These are phyloP conservation scores for Phaffomyces thermotolerans DNA, from an alignment of 805 yeast genomes.

Conservation along the genomic window DNA sequence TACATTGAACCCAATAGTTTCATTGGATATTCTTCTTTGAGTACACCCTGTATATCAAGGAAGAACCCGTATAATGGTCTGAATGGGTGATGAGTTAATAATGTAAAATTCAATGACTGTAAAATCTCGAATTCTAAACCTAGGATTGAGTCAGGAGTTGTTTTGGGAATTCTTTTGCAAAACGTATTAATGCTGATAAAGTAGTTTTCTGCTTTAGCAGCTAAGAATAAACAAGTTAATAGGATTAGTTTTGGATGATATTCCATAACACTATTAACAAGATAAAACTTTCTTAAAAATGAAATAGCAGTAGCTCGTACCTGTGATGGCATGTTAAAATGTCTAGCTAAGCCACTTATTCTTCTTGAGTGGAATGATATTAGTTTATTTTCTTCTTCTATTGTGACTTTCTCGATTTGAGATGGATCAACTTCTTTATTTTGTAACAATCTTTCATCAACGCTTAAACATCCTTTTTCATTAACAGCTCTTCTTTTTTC, in stretches of 20 bases:
- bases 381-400: constrained; percentile 64
- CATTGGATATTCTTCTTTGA: constrained; percentile 36
- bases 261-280: constrained; percentile 77
- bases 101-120: constrained; percentile 68
- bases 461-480: constrained; percentile 39
- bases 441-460: constrained; percentile 28
- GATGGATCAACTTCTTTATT: constrained; percentile 25
- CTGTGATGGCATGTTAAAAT: constrained; percentile 80
- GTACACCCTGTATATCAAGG: constrained; percentile 70
- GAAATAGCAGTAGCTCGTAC: constrained; percentile 81
- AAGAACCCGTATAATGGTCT: constrained; percentile 91
- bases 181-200: constrained; percentile 82
- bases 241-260: constrained; percentile 79
- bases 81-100: constrained; percentile 83
- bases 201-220: constrained; percentile 88
- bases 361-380: constrained; percentile 68
- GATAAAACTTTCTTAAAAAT: constrained; percentile 73
- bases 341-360: constrained; percentile 60
- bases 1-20: constrained; percentile 60
- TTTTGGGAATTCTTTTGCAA: constrained; percentile 59
- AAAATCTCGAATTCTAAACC: constrained; percentile 74
- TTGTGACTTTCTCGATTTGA: constrained; percentile 35
- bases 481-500: constrained; percentile 44
- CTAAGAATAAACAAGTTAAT: constrained; percentile 78
- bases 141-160: constrained; percentile 60